Evolutionary conservation across 106 monocot genomes (phyloP).

Genomic region (Gastrodia elata): DNA sequence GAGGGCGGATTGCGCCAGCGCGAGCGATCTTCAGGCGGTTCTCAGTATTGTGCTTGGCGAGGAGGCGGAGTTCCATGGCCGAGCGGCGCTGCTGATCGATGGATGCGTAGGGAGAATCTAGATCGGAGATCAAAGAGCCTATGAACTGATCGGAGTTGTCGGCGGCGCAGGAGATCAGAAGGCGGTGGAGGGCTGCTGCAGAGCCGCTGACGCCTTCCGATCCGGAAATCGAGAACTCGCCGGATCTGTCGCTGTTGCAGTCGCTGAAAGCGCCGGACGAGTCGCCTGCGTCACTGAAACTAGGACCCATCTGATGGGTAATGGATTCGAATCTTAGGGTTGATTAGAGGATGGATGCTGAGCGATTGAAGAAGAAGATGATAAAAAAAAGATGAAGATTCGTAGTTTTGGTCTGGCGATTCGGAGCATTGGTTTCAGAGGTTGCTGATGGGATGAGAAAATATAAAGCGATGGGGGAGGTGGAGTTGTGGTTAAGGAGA

Average conservation of each 20-base stretch:
- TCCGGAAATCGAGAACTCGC: constrained; percentile 32
- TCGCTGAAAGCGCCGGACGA: constrained; percentile 71
- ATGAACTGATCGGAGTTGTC: constrained; percentile 29
- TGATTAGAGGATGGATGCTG: not conserved
- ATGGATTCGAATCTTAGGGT: constrained; percentile 15
- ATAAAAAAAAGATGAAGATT: not conserved
- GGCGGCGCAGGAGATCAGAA: constrained; percentile 33
- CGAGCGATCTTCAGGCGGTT: constrained; percentile 41
- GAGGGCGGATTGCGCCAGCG: constrained; percentile 56
- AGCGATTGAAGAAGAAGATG: not conserved
- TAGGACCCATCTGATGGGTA: constrained; percentile 31
- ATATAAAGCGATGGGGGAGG: not conserved
- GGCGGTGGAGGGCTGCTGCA: constrained; percentile 21
- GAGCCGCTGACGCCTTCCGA: not conserved
- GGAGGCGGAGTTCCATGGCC: constrained; percentile 52
- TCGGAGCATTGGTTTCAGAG: not conserved
- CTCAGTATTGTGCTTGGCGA: constrained; percentile 53
- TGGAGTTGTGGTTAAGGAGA: not conserved
- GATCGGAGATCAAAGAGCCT: constrained; percentile 23
- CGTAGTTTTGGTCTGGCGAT: not conserved
- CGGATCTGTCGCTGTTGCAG: constrained; percentile 63
- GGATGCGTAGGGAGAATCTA: constrained; percentile 23
- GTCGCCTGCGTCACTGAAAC: constrained; percentile 32
- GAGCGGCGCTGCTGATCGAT: constrained; percentile 34
- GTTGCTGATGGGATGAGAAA: not conserved